phyloP scores from a whole-genome alignment of 2,329 filamentous ascomycete species.

The Colletotrichum gloeosporioides region DNA sequence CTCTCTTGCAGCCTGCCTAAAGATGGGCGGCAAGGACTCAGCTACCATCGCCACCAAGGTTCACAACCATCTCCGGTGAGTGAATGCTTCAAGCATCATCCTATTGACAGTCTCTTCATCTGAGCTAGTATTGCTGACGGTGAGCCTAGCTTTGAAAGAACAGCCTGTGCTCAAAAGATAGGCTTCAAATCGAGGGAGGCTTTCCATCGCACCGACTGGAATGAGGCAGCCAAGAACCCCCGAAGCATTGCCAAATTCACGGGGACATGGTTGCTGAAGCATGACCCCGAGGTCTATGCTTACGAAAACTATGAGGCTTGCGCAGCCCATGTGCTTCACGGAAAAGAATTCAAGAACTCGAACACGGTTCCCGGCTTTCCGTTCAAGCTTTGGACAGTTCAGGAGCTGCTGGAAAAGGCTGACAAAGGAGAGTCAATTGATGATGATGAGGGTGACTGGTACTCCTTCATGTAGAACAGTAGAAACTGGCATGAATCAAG shows the following conservation, averaged over 20 bases:
- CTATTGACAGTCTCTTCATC: neutral
- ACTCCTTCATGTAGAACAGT: neutral
- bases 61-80: neutral
- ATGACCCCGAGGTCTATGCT: neutral
- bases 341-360: neutral
- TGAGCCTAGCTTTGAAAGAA: neutral
- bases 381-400: neutral
- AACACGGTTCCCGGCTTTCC: neutral
- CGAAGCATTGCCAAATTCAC: neutral
- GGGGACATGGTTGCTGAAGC: neutral
- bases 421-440: neutral
- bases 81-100: neutral
- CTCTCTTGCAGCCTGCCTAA: slow-evolving; percentile 34
- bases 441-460: neutral
- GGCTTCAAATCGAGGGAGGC: neutral
- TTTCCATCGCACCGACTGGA: neutral
- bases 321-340: neutral
- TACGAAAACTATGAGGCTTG: neutral
- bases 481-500: neutral
- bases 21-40: neutral
- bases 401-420: neutral
- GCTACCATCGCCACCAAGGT: neutral
- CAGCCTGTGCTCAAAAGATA: neutral
- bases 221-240: neutral
- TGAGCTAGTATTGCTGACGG: neutral